A percentile compares a stretch with the other conserved stretches of the same genome.
These are phyloP conservation scores for Tolypocladium amazonense DNA, from an alignment of 2,329 filamentous ascomycete genomes.

Conservation along the genomic window DNA sequence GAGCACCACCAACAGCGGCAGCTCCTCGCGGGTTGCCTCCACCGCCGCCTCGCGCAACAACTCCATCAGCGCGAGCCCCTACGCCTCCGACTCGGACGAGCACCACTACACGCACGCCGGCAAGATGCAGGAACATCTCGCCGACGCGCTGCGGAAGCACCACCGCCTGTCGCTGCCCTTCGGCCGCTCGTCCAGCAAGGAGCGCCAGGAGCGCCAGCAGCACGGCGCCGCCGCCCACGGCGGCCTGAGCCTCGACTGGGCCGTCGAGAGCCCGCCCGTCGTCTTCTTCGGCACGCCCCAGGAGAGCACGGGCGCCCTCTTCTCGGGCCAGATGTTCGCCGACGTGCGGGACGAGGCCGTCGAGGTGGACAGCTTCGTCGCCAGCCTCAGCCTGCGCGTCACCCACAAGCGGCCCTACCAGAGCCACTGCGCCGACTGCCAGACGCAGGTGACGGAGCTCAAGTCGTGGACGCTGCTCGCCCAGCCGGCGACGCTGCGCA, in stretches of 20 bases:
- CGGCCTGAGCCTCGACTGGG: slow-evolving; percentile 37
- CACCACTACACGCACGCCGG: slow-evolving; percentile 11
- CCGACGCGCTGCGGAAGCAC: slow-evolving; percentile 28
- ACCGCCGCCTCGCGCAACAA: slow-evolving; percentile 14
- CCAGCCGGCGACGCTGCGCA: slow-evolving; percentile 37
- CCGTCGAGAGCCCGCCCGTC: slow-evolving; percentile 77
- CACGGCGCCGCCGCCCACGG: slow-evolving; percentile 23
- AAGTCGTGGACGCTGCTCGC: slow-evolving; percentile 70
- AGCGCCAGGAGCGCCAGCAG: slow-evolving; percentile 27
- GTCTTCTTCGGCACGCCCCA: slow-evolving; percentile 70
- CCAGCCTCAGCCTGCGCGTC: slow-evolving; percentile 59
- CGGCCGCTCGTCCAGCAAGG: slow-evolving; percentile 18
- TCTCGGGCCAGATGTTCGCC: slow-evolving; percentile 74
- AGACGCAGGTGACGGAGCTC: slow-evolving; percentile 59
- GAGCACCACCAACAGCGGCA: slow-evolving; percentile 12
- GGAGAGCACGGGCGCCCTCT: slow-evolving; percentile 70
- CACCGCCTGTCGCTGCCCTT: slow-evolving; percentile 29
- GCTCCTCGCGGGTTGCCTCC: slow-evolving; percentile 18
- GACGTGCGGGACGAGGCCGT: slow-evolving; percentile 56
- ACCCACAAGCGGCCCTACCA: slow-evolving; percentile 75
- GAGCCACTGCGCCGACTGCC: slow-evolving; percentile 68
- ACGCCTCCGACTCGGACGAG: slow-evolving; percentile 24
- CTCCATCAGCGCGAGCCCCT: slow-evolving; percentile 20
- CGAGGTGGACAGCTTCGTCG: slow-evolving; percentile 61
- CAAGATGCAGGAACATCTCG: slow-evolving; percentile 25